phyloP scores from a whole-genome alignment of 2,329 filamentous ascomycete species.

The Fusarium sp. region DNA sequence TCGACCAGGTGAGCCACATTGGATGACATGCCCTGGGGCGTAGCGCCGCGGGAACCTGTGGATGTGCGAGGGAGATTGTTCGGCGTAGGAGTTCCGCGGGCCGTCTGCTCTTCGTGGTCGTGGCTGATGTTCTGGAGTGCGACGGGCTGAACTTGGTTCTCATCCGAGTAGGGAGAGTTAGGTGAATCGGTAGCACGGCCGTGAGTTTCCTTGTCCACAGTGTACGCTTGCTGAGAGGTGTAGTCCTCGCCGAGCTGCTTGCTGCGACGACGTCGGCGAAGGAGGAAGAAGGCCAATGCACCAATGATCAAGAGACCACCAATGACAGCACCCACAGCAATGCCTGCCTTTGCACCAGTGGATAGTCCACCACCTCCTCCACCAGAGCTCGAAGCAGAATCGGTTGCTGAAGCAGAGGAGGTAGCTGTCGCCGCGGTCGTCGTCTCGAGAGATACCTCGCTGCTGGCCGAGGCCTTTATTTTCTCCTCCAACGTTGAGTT shows the following conservation, averaged over 20 bases:
- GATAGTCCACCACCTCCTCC: constrained; percentile 47
- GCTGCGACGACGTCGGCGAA: constrained; percentile 54
- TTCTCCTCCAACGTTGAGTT: neutral
- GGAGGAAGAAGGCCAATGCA: constrained; percentile 56
- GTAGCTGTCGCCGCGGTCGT: neutral
- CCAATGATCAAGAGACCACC: constrained; percentile 54
- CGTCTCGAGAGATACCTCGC: neutral
- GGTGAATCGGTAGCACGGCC: constrained; percentile 53
- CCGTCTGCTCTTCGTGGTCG: neutral
- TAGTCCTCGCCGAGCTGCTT: constrained; percentile 36
- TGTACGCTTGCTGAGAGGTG: constrained; percentile 51
- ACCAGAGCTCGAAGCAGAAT: constrained; percentile 2
- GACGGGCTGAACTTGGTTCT: constrained; percentile 46
- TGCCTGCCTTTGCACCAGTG: constrained; percentile 60
- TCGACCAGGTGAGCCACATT: constrained; percentile 66
- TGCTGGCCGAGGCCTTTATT: neutral
- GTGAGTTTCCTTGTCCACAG: constrained; percentile 60
- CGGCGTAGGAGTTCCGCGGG: constrained; percentile 16
- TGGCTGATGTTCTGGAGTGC: constrained; percentile 28
- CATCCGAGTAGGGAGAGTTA: constrained; percentile 58
- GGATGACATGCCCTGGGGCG: constrained; percentile 48
- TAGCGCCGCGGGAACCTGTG: constrained; percentile 36
- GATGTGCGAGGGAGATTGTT: constrained; percentile 28
- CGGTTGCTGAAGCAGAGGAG: neutral
- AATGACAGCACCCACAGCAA: constrained; percentile 56